phyloP scores from a whole-genome alignment of 2,329 filamentous ascomycete species.

The Aspergillus novoparasiticus region DNA sequence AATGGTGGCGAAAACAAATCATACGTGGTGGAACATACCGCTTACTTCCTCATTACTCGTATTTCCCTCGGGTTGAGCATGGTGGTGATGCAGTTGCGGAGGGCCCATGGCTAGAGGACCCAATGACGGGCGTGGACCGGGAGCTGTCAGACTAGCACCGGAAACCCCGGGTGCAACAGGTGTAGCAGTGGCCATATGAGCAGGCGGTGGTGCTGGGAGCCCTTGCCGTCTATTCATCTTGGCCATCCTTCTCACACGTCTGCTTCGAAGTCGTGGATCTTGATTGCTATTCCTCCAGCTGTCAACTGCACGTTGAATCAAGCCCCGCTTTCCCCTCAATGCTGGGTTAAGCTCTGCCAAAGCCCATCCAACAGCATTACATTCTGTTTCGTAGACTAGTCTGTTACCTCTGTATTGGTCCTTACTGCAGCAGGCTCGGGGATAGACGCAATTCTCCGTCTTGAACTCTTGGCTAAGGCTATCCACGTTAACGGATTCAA shows the following conservation, averaged over 20 bases:
- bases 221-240: constrained; percentile 90
- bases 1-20: constrained; percentile 44
- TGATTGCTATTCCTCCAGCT: constrained; percentile 99
- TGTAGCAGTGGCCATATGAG: constrained; percentile 66
- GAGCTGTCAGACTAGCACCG: constrained; percentile 59
- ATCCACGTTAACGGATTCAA: constrained; percentile 93
- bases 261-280: constrained; percentile 85
- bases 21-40: constrained; percentile 98
- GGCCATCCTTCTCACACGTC: constrained; percentile 89
- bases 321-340: constrained; percentile 85
- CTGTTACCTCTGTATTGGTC: constrained; percentile 96
- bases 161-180: constrained; percentile 65
- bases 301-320: constrained; percentile 96
- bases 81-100: constrained; percentile 72
- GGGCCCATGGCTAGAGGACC: constrained; percentile 70
- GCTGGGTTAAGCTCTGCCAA: constrained; percentile 89
- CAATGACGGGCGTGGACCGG: constrained; percentile 36
- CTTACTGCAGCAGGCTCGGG: constrained; percentile 89
- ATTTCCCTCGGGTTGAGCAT: constrained; percentile 69
- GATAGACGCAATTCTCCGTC: constrained; percentile 97
- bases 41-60: constrained; percentile 71
- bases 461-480: constrained; percentile 87
- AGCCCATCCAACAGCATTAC: constrained; percentile 99
- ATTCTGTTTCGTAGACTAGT: constrained; percentile 95
- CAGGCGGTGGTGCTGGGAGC: constrained; percentile 60